These are phyloP conservation scores for Pyrus hybrid DNA, from an alignment of 331 rosid genomes.

Conservation along the genomic window DNA sequence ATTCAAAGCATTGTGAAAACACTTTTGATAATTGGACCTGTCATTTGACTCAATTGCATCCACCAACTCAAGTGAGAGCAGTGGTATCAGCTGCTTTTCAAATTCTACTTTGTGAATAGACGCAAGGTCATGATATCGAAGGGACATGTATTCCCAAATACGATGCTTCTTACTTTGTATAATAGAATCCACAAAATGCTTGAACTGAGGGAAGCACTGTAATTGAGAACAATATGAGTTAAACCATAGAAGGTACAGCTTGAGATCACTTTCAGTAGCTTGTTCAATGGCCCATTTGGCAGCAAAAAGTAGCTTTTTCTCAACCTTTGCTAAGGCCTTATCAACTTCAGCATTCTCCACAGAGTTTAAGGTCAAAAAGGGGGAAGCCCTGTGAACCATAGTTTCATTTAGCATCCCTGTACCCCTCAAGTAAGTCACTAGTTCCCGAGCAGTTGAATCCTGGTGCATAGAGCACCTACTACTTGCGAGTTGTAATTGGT, in stretches of 20 bases:
- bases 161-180: constrained; percentile 50
- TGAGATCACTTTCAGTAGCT: constrained; percentile 55
- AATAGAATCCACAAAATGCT: constrained; percentile 27
- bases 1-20: constrained; percentile 41
- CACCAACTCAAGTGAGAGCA: constrained; percentile 51
- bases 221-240: constrained; percentile 47
- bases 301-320: constrained; percentile 61
- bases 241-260: constrained; percentile 57
- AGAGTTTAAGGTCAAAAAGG: constrained; percentile 4
- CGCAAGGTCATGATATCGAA: constrained; percentile 11
- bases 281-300: constrained; percentile 85
- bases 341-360: constrained; percentile 22
- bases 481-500: constrained; percentile 30
- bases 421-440: constrained; percentile 33
- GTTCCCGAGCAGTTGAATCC: constrained; percentile 14
- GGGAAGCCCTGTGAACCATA: constrained; percentile 42
- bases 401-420: constrained; percentile 23
- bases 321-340: constrained; percentile 19
- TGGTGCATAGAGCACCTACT: constrained; percentile 10
- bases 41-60: constrained; percentile 25
- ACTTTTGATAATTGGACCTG: not conserved
- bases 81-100: constrained; percentile 40
- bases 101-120: constrained; percentile 22
- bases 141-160: constrained; percentile 52
- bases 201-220: constrained; percentile 52